Evolutionary conservation across 495 filamentous ascomycete genomes (phyloP), one percentile per base, ranked within the genome.

Genomic region (Xylaria venustula): DNA sequence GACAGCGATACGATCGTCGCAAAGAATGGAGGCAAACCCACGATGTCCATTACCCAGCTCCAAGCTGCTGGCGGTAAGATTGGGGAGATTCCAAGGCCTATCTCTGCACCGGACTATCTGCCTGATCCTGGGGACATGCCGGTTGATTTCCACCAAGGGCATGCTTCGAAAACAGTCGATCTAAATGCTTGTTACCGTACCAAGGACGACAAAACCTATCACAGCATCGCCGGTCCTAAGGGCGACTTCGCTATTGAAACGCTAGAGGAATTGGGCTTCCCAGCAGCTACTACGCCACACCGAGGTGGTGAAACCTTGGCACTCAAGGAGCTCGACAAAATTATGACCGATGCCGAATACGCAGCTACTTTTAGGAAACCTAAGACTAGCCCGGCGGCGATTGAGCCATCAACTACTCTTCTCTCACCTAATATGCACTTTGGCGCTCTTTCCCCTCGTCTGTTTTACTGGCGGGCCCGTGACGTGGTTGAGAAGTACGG

Each of bases 371-470:
- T 90, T 60, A 79, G 83, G 54, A 91, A 91, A 68, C 88, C 88
- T 8, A 82, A 82, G 23, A 89, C 88, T 1, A 87, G 87, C 6
- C 88, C 88, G 0, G 85, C 88, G 14, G 86, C 79, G 0, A 89
- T 90, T 61, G 77, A 83, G 28, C 88, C 87, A 0, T 78, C 86
- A 0, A 90, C 88, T 3, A 90, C 86, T 5, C 74, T 90, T 3
- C 79, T 90, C 9, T 88, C 85, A 0, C 88, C 87, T 8, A 84
- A 89, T 67, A 73, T 88, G n/a, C 88, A 91, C 64, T 91, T 91
- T 54, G 86, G 87, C 47, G 76, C 79, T 7, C 73, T 91, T 2
- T 83, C 80, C 36, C 74, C 83, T 25, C 81, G 87, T 11, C 78
- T 85, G 22, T 86, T 90, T 73, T 91, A 87, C 73, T 88, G 86